A percentile compares a stretch with the other conserved stretches of the same genome.
Evolutionary conservation across 2,329 filamentous ascomycete species (phyloP).

Genomic region (Incumbomyces delicatus): DNA sequence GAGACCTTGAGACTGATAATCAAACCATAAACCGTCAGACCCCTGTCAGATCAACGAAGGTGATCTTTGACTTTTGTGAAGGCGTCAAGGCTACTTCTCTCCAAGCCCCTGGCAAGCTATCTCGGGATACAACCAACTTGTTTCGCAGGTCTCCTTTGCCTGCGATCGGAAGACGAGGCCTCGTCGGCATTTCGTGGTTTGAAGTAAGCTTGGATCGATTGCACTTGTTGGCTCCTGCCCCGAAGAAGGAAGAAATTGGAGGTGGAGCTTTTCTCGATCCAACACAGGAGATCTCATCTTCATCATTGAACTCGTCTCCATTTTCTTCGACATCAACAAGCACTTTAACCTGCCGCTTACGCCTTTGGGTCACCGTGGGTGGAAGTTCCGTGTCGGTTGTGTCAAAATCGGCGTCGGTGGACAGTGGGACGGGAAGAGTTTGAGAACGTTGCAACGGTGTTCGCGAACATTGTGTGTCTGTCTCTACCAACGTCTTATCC

Average conservation of each 20-base stretch:
- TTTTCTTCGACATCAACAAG: too few relatives aligned
- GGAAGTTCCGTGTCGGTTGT: neutral
- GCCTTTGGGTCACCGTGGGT: neutral
- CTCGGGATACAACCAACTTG: constrained; percentile 15
- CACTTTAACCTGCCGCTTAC: constrained; percentile 14
- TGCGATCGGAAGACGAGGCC: neutral
- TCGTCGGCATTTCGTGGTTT: neutral
- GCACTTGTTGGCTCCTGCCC: neutral
- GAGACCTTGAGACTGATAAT: constrained; percentile 10
- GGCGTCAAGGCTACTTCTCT: constrained; percentile 14
- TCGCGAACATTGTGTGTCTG: too few relatives aligned
- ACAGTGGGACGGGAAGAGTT: neutral
- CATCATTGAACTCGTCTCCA: constrained; percentile 9
- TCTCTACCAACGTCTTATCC: neutral
- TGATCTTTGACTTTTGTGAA: constrained; percentile 12
- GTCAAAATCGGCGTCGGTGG: neutral
- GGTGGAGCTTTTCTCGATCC: neutral
- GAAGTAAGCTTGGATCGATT: neutral
- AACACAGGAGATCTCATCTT: constrained; percentile 15
- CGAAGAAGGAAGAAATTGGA: constrained; percentile 4
- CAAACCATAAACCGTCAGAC: constrained; percentile 3
- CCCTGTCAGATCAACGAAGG: constrained; percentile 18
- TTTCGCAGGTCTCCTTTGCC: constrained; percentile 1
- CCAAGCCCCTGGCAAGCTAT: constrained; percentile 28
- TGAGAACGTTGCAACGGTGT: neutral